Percentiles rank a stretch among this genome's conserved stretches.
These are phyloP conservation scores for Sicyos edulis DNA, from an alignment of 306 rosid species.

Conservation along the genomic window DNA sequence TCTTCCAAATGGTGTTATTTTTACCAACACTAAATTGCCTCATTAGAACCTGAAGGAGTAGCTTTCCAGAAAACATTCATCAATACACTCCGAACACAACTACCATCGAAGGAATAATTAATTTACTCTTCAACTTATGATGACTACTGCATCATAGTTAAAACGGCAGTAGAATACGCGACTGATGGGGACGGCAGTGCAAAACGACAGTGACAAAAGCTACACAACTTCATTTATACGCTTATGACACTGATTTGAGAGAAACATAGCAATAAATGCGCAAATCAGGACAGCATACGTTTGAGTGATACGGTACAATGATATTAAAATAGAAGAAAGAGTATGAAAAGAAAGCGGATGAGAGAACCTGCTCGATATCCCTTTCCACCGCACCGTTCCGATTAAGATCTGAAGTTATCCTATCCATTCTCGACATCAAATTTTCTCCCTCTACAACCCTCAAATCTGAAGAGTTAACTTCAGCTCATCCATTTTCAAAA, in stretches of 20 bases:
- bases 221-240: slow-evolving; percentile 13
- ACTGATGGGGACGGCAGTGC: background rate
- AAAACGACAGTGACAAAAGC: background rate
- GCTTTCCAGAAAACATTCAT: background rate
- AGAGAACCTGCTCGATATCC: slow-evolving; percentile 87
- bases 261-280: slow-evolving; percentile 7
- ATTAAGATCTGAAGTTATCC: slow-evolving; percentile 91
- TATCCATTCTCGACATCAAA: slow-evolving; percentile 65
- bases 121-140: background rate
- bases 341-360: slow-evolving; percentile 20
- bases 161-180: slow-evolving; percentile 1
- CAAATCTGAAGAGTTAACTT: slow-evolving; percentile 47
- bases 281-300: slow-evolving; percentile 11
- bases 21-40: background rate
- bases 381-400: slow-evolving; percentile 83
- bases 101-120: background rate
- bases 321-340: slow-evolving; percentile 2
- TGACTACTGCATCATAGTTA: background rate
- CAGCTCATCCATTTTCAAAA: slow-evolving; percentile 48
- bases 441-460: slow-evolving; percentile 28
- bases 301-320: background rate
- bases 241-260: background rate
- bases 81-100: background rate
- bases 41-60: background rate
- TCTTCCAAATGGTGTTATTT: background rate